Percentiles rank a stretch among this genome's conserved stretches.
Evolutionary conservation across 164 flowering plant species (phyloP).

Genomic region (Tetracentron sinense): DNA sequence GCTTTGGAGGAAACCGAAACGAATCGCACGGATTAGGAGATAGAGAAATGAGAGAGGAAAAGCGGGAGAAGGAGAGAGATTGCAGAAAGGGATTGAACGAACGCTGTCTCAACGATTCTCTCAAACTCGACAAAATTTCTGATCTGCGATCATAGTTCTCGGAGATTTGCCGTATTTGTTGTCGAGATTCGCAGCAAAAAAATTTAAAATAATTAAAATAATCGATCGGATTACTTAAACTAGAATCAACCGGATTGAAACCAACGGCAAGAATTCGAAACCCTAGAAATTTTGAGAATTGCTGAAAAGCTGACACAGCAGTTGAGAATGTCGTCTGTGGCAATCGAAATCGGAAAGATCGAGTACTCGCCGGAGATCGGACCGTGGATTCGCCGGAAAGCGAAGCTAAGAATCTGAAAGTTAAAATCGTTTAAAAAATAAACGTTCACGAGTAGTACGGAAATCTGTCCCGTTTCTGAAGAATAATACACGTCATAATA

Average conservation of each 20-base stretch:
- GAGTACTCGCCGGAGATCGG: too few relatives aligned
- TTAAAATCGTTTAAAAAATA: too few relatives aligned
- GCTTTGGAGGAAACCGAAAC: not conserved
- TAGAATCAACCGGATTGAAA: too few relatives aligned
- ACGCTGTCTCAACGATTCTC: constrained; percentile 8
- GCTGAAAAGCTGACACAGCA: constrained; percentile 21
- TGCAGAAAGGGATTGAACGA: constrained; percentile 34
- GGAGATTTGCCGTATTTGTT: not conserved
- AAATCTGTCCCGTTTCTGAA: too few relatives aligned
- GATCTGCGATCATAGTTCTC: constrained; percentile 10
- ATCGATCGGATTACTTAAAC: too few relatives aligned
- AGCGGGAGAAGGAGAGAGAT: not conserved
- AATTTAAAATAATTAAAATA: not conserved
- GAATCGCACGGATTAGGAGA: constrained; percentile 13
- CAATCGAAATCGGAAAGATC: too few relatives aligned
- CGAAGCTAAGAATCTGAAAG: too few relatives aligned
- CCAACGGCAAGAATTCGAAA: too few relatives aligned
- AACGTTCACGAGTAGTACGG: too few relatives aligned
- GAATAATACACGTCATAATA: too few relatives aligned
- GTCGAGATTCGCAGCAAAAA: not conserved
- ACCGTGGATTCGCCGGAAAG: too few relatives aligned
- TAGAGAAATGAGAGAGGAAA: not conserved
- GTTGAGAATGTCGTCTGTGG: constrained; percentile 7
- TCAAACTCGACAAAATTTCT: constrained; percentile 6
- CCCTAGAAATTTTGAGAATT: not conserved